These are phyloP conservation scores for Erigeron canadensis DNA, from an alignment of 129 eudicot species.

Conservation along the genomic window DNA sequence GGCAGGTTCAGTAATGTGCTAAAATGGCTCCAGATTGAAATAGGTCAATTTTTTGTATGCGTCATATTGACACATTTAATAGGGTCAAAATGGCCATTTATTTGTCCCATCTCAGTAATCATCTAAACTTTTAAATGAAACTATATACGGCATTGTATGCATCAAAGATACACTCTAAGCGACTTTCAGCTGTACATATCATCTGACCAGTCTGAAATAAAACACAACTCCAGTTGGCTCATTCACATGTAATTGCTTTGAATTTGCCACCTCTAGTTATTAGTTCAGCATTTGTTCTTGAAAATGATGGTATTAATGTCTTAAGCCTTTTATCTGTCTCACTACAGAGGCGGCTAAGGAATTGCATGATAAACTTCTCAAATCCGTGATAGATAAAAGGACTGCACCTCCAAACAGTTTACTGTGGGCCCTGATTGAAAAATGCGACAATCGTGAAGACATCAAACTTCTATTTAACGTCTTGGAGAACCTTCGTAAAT, in stretches of 20 bases:
- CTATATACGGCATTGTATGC: background rate
- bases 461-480: conserved; percentile 67
- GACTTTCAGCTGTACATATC: background rate
- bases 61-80: background rate
- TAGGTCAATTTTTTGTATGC: background rate
- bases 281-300: background rate
- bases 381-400: conserved; percentile 53
- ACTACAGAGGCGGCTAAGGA: conserved; percentile 71
- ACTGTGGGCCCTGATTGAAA: conserved; percentile 73
- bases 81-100: too few relatives aligned
- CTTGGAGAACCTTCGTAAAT: conserved; percentile 69
- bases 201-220: background rate
- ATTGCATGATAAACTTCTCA: conserved; percentile 62
- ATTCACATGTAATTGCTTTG: background rate
- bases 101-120: background rate
- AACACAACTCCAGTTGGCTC: background rate
- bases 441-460: conserved; percentile 68
- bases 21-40: background rate
- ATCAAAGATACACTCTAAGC: background rate
- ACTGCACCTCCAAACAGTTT: conserved; percentile 85
- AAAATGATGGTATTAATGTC: background rate
- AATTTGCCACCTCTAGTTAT: background rate
- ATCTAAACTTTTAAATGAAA: background rate
- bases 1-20: background rate
- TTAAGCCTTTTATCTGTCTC: conserved; percentile 14